phyloP scores from a whole-genome alignment of 2,329 filamentous ascomycete species.

The Fusarium irregulare region DNA sequence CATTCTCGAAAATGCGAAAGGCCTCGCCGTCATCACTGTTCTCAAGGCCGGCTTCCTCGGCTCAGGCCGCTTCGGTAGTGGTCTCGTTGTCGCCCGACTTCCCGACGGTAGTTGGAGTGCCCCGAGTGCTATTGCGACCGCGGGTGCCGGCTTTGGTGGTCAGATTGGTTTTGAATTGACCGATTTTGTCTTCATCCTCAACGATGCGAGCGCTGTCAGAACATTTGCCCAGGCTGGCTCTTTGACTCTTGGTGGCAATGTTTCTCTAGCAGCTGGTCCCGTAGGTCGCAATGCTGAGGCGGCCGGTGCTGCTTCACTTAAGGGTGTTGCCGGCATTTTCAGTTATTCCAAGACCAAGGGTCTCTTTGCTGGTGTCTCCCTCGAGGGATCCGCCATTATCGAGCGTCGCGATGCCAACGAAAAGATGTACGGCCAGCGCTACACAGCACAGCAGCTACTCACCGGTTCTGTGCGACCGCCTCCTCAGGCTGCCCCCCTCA shows the following conservation, averaged over 20 bases:
- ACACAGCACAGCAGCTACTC: slow-evolving; percentile 85
- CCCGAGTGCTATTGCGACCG: slow-evolving; percentile 82
- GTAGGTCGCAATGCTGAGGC: slow-evolving; percentile 96
- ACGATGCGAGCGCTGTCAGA: slow-evolving; percentile 88
- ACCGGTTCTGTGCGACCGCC: slow-evolving; percentile 82
- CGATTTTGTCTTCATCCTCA: slow-evolving; percentile 98
- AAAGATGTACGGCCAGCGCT: slow-evolving; percentile 88
- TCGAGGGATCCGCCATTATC: slow-evolving; percentile 93
- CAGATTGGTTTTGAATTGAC: slow-evolving; percentile 90
- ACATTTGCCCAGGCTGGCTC: slow-evolving; percentile 94
- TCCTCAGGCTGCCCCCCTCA: slow-evolving; percentile 83
- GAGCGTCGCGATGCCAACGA: slow-evolving; percentile 97
- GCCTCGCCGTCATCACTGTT: slow-evolving; percentile 86
- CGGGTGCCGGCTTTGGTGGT: slow-evolving; percentile 84
- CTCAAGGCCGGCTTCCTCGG: slow-evolving; percentile 89
- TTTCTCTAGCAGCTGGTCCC: slow-evolving; percentile 93
- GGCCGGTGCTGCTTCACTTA: slow-evolving; percentile 90
- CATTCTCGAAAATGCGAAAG: slow-evolving; percentile 91
- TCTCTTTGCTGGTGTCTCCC: slow-evolving; percentile 91
- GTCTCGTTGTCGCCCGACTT: slow-evolving; percentile 82
- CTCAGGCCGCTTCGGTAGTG: slow-evolving; percentile 83
- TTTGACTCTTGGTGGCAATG: slow-evolving; percentile 93
- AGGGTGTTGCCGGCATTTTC: slow-evolving; percentile 91
- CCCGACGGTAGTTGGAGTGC: slow-evolving; percentile 84
- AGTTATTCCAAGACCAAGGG: slow-evolving; percentile 99